A percentile compares a stretch with the other conserved stretches of the same genome.
These are phyloP conservation scores for Yamadazyma sp. DNA, from an alignment of 805 yeast genomes.

Conservation along the genomic window DNA sequence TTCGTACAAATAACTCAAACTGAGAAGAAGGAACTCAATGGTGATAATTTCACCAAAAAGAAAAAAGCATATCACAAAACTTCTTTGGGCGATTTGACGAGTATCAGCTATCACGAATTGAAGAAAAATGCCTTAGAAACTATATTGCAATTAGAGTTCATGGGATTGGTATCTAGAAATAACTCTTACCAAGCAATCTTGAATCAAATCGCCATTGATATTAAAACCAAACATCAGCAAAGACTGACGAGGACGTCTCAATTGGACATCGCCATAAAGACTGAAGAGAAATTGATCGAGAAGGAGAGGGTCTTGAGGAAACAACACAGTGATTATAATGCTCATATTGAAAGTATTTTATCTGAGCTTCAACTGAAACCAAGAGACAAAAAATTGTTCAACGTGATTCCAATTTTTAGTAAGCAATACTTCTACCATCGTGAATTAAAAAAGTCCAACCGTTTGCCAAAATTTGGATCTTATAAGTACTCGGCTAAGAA, in stretches of 20 bases:
- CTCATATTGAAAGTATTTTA: constrained; percentile 46
- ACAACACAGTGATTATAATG: constrained; percentile 47
- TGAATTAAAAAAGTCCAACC: constrained; percentile 62
- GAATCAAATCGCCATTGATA: constrained; percentile 82
- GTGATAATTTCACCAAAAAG: constrained; percentile 25
- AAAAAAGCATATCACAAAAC: constrained; percentile 46
- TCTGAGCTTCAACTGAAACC: constrained; percentile 45
- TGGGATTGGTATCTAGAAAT: constrained; percentile 61
- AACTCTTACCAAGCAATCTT: constrained; percentile 76
- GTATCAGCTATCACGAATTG: constrained; percentile 64
- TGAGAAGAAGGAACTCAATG: constrained; percentile 35
- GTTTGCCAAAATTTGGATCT: constrained; percentile 73
- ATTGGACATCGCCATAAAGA: constrained; percentile 39
- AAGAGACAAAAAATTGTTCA: constrained; percentile 46
- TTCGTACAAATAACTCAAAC: constrained; percentile 55
- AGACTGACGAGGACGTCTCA: constrained; percentile 43
- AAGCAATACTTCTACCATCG: constrained; percentile 77
- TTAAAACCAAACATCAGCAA: constrained; percentile 49
- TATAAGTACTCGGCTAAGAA: constrained; percentile 75
- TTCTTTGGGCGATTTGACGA: constrained; percentile 50
- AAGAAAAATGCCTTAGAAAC: constrained; percentile 75
- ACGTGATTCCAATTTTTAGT: constrained; percentile 56
- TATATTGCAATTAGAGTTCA: constrained; percentile 69
- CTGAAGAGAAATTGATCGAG: constrained; percentile 43
- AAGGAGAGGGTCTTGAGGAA: constrained; percentile 46